Base-by-base conservation (phyloP, 2,329 filamentous ascomycete genomes). In the Diaporthe citri region DNA sequence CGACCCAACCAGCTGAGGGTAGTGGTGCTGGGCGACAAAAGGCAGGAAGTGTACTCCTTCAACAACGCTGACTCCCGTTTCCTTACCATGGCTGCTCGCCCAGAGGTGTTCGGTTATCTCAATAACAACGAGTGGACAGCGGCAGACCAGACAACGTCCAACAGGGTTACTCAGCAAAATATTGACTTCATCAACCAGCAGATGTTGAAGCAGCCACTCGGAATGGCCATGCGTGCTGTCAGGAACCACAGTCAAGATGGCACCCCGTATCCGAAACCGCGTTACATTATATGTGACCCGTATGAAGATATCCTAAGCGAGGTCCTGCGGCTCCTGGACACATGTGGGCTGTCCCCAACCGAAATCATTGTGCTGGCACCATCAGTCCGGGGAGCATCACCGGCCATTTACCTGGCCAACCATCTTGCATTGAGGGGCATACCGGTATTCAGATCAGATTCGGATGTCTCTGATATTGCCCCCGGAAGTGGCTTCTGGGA, bases 41-140 rank as follows among this genome's bases (percentile, higher is more conserved):
- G 74, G 55, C 74, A 76, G 34, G 74, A 76, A 39, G 46, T 76
- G 6, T 76, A 76, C 43, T 73, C 71, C 3, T 76, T 76, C 64
- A 76, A 76, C 64, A 76, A 76, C n/a, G 74, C 74, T 20, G 74
- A 76, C 66, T 76, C 71, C 9, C 69, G 74, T 15, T 76, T 76
- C 31, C 57, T 76, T 10, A 76, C 71, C 5, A 74, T 76, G 74
- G 74, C 74, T 22, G 22, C 12, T 13, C 71, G 66, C 3, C 66
- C 51, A 41, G 64, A 76, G 28, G 74, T 76, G 2, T 76, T 76
- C 31, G 71, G 74, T 31, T 76, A 76, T 60, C 57, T 76, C 41
- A 76, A 76, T 34, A 20, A 71, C 13, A 51, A 76, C 20, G 17
- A 25, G 6, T 76, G 74, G 74, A 62, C 20, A 12, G 48, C 66